Conservation (phyloP, 306 rosid genomes). For the Vigna trinervia region DNA sequence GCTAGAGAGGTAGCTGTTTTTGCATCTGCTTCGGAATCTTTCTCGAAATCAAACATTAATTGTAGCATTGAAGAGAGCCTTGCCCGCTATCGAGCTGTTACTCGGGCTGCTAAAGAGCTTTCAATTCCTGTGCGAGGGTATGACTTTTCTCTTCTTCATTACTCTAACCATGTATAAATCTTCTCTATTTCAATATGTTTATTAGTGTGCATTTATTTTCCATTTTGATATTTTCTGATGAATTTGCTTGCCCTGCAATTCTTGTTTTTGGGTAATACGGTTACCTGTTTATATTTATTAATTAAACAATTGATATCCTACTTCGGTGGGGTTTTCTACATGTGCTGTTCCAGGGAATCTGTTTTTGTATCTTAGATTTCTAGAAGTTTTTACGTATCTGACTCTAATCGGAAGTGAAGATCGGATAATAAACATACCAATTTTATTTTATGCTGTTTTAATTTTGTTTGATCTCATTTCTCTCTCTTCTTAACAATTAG, state of each 20-base stretch:
- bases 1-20: constrained; percentile 87
- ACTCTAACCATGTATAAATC: constrained; percentile 25
- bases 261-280: background rate
- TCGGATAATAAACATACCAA: background rate
- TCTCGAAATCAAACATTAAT: constrained; percentile 87
- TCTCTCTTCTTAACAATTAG: background rate
- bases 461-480: background rate
- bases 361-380: constrained; percentile 8
- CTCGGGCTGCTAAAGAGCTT: constrained; percentile 75
- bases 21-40: constrained; percentile 92
- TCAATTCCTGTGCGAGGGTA: constrained; percentile 92
- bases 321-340: constrained; percentile 16
- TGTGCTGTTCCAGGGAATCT: constrained; percentile 10
- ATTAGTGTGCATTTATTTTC: constrained; percentile 11
- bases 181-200: constrained; percentile 25
- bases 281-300: background rate
- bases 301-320: background rate
- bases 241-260: constrained; percentile 20
- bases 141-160: constrained; percentile 37
- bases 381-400: background rate
- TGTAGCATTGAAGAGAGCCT: constrained; percentile 91
- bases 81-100: constrained; percentile 70
- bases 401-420: background rate
- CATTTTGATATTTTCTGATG: constrained; percentile 22
- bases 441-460: constrained; percentile 6